Percentiles rank a stretch among this genome's conserved stretches.
Conservation (phyloP, 2,329 filamentous ascomycete species). For the Stemphylium lycopersici region DNA sequence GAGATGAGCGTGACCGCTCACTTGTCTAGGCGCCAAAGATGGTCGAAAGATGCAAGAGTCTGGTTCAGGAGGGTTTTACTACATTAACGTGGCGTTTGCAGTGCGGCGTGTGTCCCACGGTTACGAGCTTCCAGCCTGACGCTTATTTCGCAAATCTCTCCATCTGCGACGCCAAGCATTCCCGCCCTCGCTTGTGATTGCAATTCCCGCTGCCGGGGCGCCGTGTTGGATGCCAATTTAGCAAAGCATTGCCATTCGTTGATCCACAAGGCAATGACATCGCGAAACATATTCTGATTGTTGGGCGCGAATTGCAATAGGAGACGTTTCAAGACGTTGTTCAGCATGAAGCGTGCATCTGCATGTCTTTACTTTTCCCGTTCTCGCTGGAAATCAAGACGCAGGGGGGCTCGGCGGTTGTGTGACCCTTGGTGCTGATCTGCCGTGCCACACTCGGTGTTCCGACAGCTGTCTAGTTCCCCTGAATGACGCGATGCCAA, state of each 20-base stretch:
- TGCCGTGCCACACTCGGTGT: conserved; percentile 9
- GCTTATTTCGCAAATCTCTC: conserved; percentile 14
- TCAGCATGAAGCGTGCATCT: background rate
- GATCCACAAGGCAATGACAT: background rate
- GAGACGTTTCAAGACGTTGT: background rate
- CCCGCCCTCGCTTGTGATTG: conserved; percentile 2
- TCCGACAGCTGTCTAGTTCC: background rate
- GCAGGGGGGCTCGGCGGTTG: background rate
- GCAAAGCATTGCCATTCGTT: background rate
- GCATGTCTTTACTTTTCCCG: background rate
- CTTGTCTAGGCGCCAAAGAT: conserved; percentile 7
- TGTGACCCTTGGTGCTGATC: conserved; percentile 14
- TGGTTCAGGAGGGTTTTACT: conserved; percentile 13
- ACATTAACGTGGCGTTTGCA: conserved; percentile 4
- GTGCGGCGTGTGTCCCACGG: background rate
- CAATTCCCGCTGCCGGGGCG: conserved; percentile 9
- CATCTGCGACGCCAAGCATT: conserved; percentile 24
- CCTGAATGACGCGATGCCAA: background rate
- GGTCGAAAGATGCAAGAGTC: conserved; percentile 4
- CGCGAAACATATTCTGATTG: background rate
- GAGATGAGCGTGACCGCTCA: conserved; percentile 1
- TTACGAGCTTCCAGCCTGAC: conserved; percentile 9
- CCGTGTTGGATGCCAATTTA: conserved; percentile 3
- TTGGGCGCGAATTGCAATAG: background rate
- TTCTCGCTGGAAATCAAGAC: background rate